Evolutionary conservation across 495 filamentous ascomycete genomes (phyloP).

Genomic region (Annulohypoxylon nitens): DNA sequence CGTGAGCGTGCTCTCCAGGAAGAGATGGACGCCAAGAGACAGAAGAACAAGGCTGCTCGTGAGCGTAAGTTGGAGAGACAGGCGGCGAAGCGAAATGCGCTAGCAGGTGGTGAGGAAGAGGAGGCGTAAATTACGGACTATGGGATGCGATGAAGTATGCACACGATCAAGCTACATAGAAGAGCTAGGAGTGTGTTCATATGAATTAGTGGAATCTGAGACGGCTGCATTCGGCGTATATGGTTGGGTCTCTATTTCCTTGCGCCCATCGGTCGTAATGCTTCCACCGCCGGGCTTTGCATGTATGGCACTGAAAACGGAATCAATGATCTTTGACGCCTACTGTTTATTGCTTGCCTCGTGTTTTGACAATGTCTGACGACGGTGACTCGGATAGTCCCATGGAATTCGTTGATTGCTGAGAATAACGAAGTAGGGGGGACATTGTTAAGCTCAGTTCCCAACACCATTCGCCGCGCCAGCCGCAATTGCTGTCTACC

Average conservation of each 20-base stretch:
- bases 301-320: constrained; percentile 69
- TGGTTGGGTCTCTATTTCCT: constrained; percentile 66
- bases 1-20: constrained; percentile 96
- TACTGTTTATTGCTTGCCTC: constrained; percentile 10
- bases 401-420: neutral
- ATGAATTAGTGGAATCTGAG: constrained; percentile 59
- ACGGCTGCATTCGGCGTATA: constrained; percentile 69
- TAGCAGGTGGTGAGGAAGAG: constrained; percentile 78
- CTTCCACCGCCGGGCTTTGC: constrained; percentile 59
- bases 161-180: constrained; percentile 49
- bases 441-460: too few relatives aligned
- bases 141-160: constrained; percentile 53
- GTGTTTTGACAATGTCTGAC: too few relatives aligned
- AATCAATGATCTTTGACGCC: constrained; percentile 65
- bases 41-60: constrained; percentile 99
- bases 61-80: constrained; percentile 94
- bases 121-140: constrained; percentile 67
- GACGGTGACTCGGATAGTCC: neutral
- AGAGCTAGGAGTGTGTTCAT: constrained; percentile 50
- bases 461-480: too few relatives aligned
- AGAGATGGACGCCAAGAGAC: constrained; percentile 99
- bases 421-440: too few relatives aligned
- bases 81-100: constrained; percentile 86
- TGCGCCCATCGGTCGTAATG: constrained; percentile 58
- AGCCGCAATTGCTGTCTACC: too few relatives aligned